phyloP scores from a whole-genome alignment of 192 early-diverging fungal species.

The Coemansia asiatica region DNA sequence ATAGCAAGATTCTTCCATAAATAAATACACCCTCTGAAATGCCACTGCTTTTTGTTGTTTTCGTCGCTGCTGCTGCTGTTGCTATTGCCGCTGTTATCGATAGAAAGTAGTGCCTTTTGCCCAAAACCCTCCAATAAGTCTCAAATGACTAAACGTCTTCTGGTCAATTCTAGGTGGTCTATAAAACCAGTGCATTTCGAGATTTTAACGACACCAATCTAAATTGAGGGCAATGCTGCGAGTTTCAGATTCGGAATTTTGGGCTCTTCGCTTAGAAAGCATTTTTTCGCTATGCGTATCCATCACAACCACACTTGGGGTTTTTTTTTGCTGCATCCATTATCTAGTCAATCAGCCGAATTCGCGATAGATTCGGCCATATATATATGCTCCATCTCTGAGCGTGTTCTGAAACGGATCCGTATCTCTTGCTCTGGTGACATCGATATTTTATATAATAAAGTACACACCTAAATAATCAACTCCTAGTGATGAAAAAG shows the following conservation, averaged over 20 bases:
- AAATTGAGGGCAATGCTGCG: neutral
- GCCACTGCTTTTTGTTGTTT: too few species aligned
- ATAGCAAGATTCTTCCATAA: too few species aligned
- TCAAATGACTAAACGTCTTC: too few species aligned
- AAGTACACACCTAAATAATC: constrained; percentile 31
- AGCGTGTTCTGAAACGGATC: neutral
- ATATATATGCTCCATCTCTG: neutral
- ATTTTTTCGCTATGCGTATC: constrained; percentile 9
- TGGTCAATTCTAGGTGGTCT: too few species aligned
- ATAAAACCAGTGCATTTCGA: neutral
- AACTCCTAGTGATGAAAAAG: constrained; percentile 36
- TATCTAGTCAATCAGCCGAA: neutral
- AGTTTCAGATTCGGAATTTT: neutral
- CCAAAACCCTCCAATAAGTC: too few species aligned
- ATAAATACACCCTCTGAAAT: too few species aligned
- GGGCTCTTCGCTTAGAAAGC: neutral
- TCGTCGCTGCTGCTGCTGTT: neutral
- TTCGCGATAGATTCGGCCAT: constrained; percentile 8
- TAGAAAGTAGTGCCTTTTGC: too few species aligned
- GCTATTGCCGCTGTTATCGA: neutral
- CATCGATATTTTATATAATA: constrained; percentile 12
- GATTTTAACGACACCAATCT: neutral
- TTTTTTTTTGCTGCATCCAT: constrained; percentile 3
- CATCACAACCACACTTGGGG: neutral
- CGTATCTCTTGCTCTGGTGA: neutral